Evolutionary conservation across 306 rosid species (phyloP).

Genomic region (Trifolium repens): DNA sequence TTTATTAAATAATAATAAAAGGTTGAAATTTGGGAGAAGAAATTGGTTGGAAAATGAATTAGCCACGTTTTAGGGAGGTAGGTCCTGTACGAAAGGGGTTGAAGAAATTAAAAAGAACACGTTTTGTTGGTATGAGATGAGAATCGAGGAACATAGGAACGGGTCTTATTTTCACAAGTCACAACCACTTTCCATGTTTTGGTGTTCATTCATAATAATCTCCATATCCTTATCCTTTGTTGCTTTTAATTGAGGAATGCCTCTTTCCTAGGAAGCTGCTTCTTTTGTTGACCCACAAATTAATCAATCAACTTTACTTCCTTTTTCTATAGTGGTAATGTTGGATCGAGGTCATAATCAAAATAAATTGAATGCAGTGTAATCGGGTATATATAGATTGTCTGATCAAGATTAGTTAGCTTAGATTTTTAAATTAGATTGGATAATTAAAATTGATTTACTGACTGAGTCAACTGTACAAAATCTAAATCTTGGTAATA

Average conservation of each 20-base stretch:
- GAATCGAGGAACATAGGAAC: conserved; percentile 10
- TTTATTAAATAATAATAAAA: background rate
- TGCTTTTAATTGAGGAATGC: conserved; percentile 47
- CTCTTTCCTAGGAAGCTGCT: conserved; percentile 56
- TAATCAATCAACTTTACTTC: background rate
- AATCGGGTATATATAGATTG: too few relatives aligned
- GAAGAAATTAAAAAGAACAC: conserved; percentile 30
- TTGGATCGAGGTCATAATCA: too few relatives aligned
- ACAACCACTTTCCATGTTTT: conserved; percentile 44
- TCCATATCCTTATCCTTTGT: conserved; percentile 53
- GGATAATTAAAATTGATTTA: too few relatives aligned
- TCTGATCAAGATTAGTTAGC: too few relatives aligned
- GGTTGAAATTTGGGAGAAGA: background rate
- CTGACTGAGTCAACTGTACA: too few relatives aligned
- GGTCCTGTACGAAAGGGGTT: background rate
- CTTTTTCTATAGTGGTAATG: background rate
- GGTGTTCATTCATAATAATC: conserved; percentile 22
- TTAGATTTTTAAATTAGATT: too few relatives aligned
- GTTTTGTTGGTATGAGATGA: conserved; percentile 27
- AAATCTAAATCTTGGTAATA: too few relatives aligned
- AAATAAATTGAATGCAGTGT: too few relatives aligned
- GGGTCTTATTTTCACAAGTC: conserved; percentile 35
- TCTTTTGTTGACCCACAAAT: conserved; percentile 44
- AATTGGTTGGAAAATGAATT: conserved; percentile 41
- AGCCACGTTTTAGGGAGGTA: conserved; percentile 40